Percentiles rank a stretch among this genome's conserved stretches.
These are phyloP conservation scores for Wickerhamomyces xylosicus DNA, from an alignment of 805 yeast species.

Conservation along the genomic window DNA sequence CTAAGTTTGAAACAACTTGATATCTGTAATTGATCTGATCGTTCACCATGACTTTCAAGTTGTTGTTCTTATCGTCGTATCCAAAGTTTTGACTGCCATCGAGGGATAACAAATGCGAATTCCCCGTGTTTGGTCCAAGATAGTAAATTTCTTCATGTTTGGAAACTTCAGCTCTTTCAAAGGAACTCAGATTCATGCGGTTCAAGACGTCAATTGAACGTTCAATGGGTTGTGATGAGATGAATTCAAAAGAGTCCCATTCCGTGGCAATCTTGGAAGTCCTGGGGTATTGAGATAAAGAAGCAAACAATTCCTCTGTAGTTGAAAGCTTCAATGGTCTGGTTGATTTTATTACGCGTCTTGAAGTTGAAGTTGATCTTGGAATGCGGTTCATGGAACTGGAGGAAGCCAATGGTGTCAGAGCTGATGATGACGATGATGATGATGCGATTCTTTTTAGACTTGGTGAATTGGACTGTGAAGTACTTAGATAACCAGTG, in stretches of 20 bases:
- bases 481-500: constrained; percentile 2
- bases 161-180: constrained; percentile 52
- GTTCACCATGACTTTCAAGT: constrained; percentile 40
- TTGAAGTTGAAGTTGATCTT: not conserved
- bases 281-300: constrained; percentile 7
- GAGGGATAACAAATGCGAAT: constrained; percentile 1
- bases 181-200: constrained; percentile 29
- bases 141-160: constrained; percentile 40
- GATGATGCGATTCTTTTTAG: not conserved
- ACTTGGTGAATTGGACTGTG: constrained; percentile 2
- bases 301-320: constrained; percentile 4
- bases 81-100: constrained; percentile 29
- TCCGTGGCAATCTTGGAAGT: constrained; percentile 6
- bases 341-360: not conserved
- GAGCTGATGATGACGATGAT: constrained; percentile 2
- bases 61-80: constrained; percentile 61
- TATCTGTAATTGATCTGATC: constrained; percentile 76
- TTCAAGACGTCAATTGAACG: constrained; percentile 4
- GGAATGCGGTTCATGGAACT: not conserved
- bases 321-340: constrained; percentile 3
- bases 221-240: not conserved
- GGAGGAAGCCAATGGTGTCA: constrained; percentile 1
- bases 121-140: constrained; percentile 26
- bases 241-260: constrained; percentile 3
- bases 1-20: constrained; percentile 47